Conservation (phyloP, 1,284 basidiomycete genomes). For the Puccinia novopanici region DNA sequence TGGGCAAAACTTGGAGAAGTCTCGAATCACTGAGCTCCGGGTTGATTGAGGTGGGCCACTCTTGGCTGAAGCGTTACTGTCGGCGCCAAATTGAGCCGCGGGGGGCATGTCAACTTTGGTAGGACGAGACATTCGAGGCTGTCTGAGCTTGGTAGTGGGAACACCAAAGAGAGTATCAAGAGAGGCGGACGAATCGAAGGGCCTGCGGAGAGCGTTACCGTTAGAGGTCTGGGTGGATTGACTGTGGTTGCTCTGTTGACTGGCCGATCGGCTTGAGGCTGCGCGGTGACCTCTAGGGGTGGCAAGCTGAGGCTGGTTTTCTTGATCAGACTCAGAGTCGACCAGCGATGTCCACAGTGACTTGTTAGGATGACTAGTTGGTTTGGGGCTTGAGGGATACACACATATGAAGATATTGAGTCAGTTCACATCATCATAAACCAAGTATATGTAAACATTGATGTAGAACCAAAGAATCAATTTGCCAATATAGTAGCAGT, state of each 20-base stretch:
- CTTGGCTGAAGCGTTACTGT: neutral
- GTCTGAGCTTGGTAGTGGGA: constrained; percentile 33
- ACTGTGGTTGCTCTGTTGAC: constrained; percentile 26
- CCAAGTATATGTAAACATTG: no score
- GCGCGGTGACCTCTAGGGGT: constrained; percentile 5
- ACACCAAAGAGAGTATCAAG: constrained; percentile 44
- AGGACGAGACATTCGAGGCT: constrained; percentile 35
- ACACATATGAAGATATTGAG: neutral
- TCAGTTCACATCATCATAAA: neutral
- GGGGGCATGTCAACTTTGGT: constrained; percentile 37
- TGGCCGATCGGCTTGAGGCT: constrained; percentile 20
- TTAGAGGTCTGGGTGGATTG: constrained; percentile 11
- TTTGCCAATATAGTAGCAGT: neutral
- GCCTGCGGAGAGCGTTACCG: neutral
- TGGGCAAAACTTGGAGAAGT: constrained; percentile 52
- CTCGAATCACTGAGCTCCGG: constrained; percentile 35
- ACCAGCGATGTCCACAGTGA: constrained; percentile 29
- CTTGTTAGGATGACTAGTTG: neutral
- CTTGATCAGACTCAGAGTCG: constrained; percentile 24
- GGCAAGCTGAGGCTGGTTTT: neutral
- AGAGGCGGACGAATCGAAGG: constrained; percentile 41
- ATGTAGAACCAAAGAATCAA: neutral
- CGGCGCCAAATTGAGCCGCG: constrained; percentile 15
- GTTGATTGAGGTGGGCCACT: constrained; percentile 21
- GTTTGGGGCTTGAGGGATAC: constrained; percentile 13